Base-by-base conservation (phyloP, 2,329 filamentous ascomycete species). In the Colletotrichum salicis region DNA sequence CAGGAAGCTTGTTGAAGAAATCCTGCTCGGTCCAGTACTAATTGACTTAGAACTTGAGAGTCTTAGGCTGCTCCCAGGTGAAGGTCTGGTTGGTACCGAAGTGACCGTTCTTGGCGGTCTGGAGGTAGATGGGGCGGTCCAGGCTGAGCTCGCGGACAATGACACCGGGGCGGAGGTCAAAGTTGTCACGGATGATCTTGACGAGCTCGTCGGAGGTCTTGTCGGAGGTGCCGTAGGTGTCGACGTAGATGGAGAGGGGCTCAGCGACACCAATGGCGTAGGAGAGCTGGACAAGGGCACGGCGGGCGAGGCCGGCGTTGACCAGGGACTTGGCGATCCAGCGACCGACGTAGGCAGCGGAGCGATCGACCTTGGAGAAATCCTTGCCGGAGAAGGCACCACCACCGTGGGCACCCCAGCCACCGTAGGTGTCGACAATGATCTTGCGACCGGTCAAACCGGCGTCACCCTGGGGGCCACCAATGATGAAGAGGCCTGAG, bases 361-460 rank as follows among this genome's bases (percentile, higher is more conserved):
- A 98, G 80, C 96, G 94, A 84, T 99, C 96, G 86, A 99, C 96
- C 91, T 99, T 99, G 90, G 95, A 98, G 92, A 98, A 99, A 86
- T 99, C 96, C 93, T 99, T 99, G 81, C 96, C 96, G 80, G 96
- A 98, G 93, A 99, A 99, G 85, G 96, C 96, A 93, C 96, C 96
- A 89, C 96, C 96, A 90, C 96, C 96, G 90, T 99, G 96, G 79
- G 96, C 96, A 88, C 96, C 96, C 96, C 96, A 98, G 81, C 96
- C 96, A 89, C 96, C 96, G 88, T 99, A 99, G 84, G 96, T 98
- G 88, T 99, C 96, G 84, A 99, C 96, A 77, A 98, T 92, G 91
- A 99, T 99, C 92, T 99, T 99, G 82, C 96, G 95, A 84, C 96
- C 96, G 76, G 96, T 99, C 76, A 99, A 90, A 91, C 96, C 96